Percentiles rank a stretch among this genome's conserved stretches.
Conservation (phyloP, 2,329 filamentous ascomycete species). For the Aspergillus tanneri region DNA sequence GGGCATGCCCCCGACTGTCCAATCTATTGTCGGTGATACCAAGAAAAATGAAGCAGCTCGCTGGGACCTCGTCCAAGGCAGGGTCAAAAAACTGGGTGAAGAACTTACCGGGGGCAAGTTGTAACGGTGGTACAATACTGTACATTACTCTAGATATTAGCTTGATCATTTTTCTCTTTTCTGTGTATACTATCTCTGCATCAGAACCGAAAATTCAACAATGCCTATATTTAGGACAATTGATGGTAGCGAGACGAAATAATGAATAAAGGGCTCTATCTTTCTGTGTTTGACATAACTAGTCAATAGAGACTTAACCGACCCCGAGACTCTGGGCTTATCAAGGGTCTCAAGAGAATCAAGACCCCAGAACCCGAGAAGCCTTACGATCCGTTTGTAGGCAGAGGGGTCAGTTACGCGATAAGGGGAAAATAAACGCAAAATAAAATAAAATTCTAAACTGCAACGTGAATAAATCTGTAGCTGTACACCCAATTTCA, state of each 20-base stretch:
- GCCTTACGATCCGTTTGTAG: slow-evolving; percentile 88
- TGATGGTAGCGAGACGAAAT: no score
- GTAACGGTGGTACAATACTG: slow-evolving; percentile 26
- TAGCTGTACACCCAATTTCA: neutral
- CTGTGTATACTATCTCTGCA: slow-evolving; percentile 16
- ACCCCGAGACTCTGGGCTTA: slow-evolving; percentile 53
- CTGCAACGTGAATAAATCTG: neutral
- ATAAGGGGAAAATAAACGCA: no score
- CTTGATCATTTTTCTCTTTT: slow-evolving; percentile 9
- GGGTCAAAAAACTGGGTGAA: slow-evolving; percentile 65
- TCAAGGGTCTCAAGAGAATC: slow-evolving; percentile 74
- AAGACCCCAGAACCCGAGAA: slow-evolving; percentile 63
- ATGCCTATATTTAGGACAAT: no score
- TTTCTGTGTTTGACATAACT: no score
- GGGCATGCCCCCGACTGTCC: slow-evolving; percentile 45
- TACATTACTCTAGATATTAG: slow-evolving; percentile 21
- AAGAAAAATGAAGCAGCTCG: slow-evolving; percentile 34
- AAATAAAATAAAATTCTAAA: slow-evolving; percentile 2
- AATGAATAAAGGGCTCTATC: no score
- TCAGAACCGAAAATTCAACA: neutral
- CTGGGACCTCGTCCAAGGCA: slow-evolving; percentile 52
- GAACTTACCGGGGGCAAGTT: slow-evolving; percentile 67
- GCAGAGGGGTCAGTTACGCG: no score
- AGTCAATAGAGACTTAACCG: no score
- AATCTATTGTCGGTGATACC: slow-evolving; percentile 29